Conservation (phyloP, 2,329 filamentous ascomycete species). For the Coniochaeta prunicola region DNA sequence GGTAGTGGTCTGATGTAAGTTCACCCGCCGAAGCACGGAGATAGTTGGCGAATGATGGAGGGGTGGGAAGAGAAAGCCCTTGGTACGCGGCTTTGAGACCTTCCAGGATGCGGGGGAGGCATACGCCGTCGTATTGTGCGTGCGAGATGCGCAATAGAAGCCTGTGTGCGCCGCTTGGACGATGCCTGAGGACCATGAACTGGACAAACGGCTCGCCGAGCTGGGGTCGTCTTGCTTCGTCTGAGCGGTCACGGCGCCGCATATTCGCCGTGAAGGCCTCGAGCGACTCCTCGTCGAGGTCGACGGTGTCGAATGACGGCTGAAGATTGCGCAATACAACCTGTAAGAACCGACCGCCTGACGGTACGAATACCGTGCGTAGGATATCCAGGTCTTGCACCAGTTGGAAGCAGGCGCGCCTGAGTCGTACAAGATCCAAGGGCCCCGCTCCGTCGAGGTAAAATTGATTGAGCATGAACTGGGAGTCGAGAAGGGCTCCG, state of each 20-base stretch:
- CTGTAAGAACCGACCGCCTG: constrained; percentile 13
- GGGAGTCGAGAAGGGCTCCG: constrained; percentile 11
- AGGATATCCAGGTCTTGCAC: constrained; percentile 15
- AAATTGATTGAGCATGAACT: constrained; percentile 16
- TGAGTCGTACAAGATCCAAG: constrained; percentile 10
- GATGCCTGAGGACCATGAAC: constrained; percentile 13
- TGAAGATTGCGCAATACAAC: constrained; percentile 14
- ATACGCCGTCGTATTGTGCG: constrained; percentile 43
- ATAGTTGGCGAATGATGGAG: constrained; percentile 23
- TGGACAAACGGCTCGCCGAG: constrained; percentile 12
- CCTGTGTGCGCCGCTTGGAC: constrained; percentile 8
- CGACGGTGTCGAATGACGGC: constrained; percentile 7
- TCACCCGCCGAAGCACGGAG: constrained; percentile 13
- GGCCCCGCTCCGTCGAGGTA: constrained; percentile 13
- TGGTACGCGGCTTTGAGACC: constrained; percentile 32
- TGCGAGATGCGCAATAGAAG: constrained; percentile 30
- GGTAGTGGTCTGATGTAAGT: constrained; percentile 20
- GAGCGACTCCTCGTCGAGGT: constrained; percentile 8
- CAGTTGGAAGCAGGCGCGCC: constrained; percentile 12
- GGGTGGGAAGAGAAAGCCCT: constrained; percentile 15
- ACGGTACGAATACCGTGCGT: constrained; percentile 16
- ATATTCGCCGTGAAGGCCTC: constrained; percentile 5
- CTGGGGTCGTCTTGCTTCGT: neutral
- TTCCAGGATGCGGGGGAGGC: constrained; percentile 32
- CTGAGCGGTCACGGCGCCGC: too few species aligned